These are phyloP conservation scores for Anisogramma anomala DNA, from an alignment of 2,329 filamentous ascomycete species.

Conservation along the genomic window DNA sequence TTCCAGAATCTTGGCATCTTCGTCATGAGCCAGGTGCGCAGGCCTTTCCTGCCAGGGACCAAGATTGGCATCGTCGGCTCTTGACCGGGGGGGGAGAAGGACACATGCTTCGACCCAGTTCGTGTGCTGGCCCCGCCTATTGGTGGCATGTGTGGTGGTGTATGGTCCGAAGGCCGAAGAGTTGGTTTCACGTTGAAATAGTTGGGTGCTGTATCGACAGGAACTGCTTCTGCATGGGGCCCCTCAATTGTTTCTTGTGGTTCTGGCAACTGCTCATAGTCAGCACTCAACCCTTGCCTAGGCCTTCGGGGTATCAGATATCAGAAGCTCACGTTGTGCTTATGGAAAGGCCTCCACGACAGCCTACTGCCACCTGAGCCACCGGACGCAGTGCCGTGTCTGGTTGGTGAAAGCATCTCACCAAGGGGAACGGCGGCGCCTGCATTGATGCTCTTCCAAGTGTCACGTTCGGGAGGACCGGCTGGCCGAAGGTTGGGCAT, in stretches of 20 bases:
- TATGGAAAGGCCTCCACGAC: constrained; percentile 3
- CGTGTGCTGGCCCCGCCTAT: neutral
- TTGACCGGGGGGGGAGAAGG: neutral
- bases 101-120: neutral
- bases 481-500: neutral
- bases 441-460: neutral
- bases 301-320: no score
- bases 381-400: no score
- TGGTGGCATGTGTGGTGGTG: neutral
- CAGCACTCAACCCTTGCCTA: neutral
- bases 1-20: neutral
- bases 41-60: neutral
- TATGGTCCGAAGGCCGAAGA: neutral
- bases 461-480: neutral
- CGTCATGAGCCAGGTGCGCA: constrained; percentile 7
- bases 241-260: neutral
- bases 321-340: constrained; percentile 1
- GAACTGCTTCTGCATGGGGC: no score
- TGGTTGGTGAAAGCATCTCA: neutral
- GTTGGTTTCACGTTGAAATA: constrained; percentile 7
- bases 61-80: neutral
- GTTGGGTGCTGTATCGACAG: neutral
- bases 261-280: neutral
- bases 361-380: neutral
- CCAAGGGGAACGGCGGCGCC: neutral